Base-by-base conservation (phyloP, 768 basidiomycete species). In the Naematelia encephala region DNA sequence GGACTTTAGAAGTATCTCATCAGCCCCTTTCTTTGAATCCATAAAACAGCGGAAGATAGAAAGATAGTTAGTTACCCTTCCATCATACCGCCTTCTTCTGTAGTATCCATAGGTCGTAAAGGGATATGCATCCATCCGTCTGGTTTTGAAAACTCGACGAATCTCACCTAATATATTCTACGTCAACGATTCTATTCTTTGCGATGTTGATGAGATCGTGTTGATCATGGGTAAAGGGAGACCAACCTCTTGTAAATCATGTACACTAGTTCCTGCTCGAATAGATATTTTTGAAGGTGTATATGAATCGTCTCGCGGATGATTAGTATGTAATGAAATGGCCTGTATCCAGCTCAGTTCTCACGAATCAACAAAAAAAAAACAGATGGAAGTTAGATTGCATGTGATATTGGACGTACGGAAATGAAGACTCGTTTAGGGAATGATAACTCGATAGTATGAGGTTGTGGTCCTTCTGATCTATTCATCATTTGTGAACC, bases 381-480 rank as follows among this genome's bases (percentile, higher is more conserved):
- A 11, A 34, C 19, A 26, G 48, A 19, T 19, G 43, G 57, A 49
- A 25, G 39, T n/a, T n/a, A n/a, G n/a, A n/a, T n/a, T n/a, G n/a
- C n/a, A n/a, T 39, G 34, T 16, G 39, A 19, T 16, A 23, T 51
- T n/a, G 43, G 28, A 63, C 79, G 22, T 57, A 91, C 93, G 79
- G 93, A 88, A 28, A 99, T 85, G 1, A 87, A 85, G 22, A 96
- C 87, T 74, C 91, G 89, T 44, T 87, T 84, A 21, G 91, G 86
- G 76, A 99, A 99, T 73, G 93, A 89, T 51, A 96, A 81, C 0
- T 92, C 94, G 69, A 98, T 89, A 63, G 89, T 89, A 79, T 99
- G 94, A 1, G 96, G 96, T 69, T 98, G 96, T 1, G 93, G 91
- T 1, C 96, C 96, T 73, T 98, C 96, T 2, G 79, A 80, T 62